phyloP scores from a whole-genome alignment of 768 basidiomycete genomes.

The Leccinum disarticulatum region DNA sequence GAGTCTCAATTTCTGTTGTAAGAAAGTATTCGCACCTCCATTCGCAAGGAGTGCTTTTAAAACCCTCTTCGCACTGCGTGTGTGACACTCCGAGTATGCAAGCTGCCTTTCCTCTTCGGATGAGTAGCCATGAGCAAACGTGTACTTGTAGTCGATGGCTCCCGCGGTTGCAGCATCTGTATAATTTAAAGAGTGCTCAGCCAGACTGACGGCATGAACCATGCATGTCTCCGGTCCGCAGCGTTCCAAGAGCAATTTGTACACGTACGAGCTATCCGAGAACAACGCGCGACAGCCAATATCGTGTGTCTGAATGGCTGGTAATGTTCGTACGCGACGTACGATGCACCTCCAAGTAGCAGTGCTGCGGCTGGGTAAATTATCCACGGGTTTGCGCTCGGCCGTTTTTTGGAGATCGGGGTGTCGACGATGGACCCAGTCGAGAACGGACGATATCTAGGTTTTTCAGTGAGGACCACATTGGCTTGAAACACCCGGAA shows the following conservation, averaged over 20 bases:
- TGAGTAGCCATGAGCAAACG: conserved; percentile 52
- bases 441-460: conserved; percentile 13
- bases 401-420: conserved; percentile 5
- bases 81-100: conserved; percentile 79
- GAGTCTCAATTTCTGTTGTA: neutral
- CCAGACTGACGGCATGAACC: neutral
- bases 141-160: conserved; percentile 72
- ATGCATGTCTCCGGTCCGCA: conserved; percentile 27
- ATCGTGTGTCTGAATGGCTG: conserved; percentile 74
- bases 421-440: conserved; percentile 1
- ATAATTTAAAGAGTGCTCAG: conserved; percentile 6
- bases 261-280: conserved; percentile 65
- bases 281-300: conserved; percentile 76
- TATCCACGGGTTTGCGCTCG: conserved; percentile 20
- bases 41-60: conserved; percentile 84
- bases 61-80: conserved; percentile 75
- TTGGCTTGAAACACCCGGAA: conserved; percentile 8
- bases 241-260: conserved; percentile 23
- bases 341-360: conserved; percentile 32
- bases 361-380: conserved; percentile 26
- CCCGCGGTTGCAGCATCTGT: conserved; percentile 61
- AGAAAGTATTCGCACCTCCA: conserved; percentile 55
- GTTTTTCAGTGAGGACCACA: conserved; percentile 5
- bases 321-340: conserved; percentile 61
- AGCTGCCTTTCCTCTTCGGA: conserved; percentile 49